Conservation (phyloP, 2,329 filamentous ascomycete genomes). For the Pseudogymnoascus sp. region DNA sequence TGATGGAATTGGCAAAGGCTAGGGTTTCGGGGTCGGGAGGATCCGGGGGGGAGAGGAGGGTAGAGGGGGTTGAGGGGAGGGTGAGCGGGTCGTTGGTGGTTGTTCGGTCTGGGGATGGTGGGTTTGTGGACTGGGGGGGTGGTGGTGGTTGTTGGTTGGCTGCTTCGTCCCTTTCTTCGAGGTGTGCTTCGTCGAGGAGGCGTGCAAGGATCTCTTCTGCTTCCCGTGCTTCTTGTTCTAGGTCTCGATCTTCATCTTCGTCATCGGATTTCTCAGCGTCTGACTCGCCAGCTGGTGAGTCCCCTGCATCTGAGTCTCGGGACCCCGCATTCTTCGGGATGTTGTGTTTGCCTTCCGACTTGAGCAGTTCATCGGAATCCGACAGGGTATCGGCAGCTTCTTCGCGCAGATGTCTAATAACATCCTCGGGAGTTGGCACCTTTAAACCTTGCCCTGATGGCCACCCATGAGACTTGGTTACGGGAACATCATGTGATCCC, state of each 20-base stretch:
- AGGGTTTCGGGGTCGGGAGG: conserved; percentile 15
- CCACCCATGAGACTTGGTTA: not conserved
- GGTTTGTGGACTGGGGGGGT: not conserved
- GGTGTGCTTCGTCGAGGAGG: conserved; percentile 24
- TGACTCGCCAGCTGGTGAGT: conserved; percentile 34
- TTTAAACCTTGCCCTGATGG: not conserved
- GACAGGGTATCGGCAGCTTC: not conserved
- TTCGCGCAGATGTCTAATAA: not conserved
- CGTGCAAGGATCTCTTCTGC: conserved; percentile 24
- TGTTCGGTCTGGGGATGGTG: not conserved
- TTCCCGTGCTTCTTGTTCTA: conserved; percentile 23
- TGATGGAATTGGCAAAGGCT: conserved; percentile 24
- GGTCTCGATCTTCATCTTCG: conserved; percentile 32
- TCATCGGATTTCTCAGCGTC: conserved; percentile 29
- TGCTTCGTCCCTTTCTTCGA: conserved; percentile 17
- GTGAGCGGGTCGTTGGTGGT: conserved; percentile 20
- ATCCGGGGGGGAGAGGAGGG: conserved; percentile 13
- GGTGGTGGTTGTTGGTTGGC: not conserved
- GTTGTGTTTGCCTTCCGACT: not conserved
- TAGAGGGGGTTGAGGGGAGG: conserved; percentile 18
- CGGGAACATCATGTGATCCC: not conserved
- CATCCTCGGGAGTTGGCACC: not conserved
- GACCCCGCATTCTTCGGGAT: not conserved
- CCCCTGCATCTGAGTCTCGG: not conserved
- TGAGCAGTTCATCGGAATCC: not conserved